Conservation (phyloP, 169 alveolate genomes). For the Cryptosporidium tyzzeri region DNA sequence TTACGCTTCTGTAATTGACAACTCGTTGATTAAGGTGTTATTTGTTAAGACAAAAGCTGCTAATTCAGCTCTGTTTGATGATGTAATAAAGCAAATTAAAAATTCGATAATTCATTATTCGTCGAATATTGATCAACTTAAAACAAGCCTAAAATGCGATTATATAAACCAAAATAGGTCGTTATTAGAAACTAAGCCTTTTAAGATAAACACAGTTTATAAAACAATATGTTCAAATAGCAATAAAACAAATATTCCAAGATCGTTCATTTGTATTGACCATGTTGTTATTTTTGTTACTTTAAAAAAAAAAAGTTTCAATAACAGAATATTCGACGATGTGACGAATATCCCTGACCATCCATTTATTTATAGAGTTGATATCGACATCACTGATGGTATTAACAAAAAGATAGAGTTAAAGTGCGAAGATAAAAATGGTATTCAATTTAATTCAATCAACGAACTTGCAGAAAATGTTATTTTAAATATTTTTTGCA, state of each 20-base stretch:
- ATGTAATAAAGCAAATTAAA: constrained; percentile 6
- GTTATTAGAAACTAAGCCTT: neutral
- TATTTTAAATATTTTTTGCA: neutral
- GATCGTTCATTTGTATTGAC: neutral
- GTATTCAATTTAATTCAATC: neutral
- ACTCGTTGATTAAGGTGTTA: constrained; percentile 20
- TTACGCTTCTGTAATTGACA: constrained; percentile 13
- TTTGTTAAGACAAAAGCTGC: constrained; percentile 6
- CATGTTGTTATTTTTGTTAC: neutral
- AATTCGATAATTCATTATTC: neutral
- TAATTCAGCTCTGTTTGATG: neutral
- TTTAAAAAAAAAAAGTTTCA: neutral
- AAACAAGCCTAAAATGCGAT: neutral
- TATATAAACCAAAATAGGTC: neutral
- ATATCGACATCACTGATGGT: neutral
- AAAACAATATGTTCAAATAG: neutral
- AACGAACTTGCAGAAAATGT: constrained; percentile 18
- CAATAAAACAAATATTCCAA: neutral
- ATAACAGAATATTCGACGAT: neutral
- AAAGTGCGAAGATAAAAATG: neutral
- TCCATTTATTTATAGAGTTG: constrained; percentile 3
- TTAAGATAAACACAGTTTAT: neutral
- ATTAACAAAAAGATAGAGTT: neutral
- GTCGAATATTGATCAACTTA: neutral
- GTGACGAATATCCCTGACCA: neutral